These are phyloP conservation scores for Selaginella moellendorffii DNA, from an alignment of 75 land plant species.

Conservation along the genomic window DNA sequence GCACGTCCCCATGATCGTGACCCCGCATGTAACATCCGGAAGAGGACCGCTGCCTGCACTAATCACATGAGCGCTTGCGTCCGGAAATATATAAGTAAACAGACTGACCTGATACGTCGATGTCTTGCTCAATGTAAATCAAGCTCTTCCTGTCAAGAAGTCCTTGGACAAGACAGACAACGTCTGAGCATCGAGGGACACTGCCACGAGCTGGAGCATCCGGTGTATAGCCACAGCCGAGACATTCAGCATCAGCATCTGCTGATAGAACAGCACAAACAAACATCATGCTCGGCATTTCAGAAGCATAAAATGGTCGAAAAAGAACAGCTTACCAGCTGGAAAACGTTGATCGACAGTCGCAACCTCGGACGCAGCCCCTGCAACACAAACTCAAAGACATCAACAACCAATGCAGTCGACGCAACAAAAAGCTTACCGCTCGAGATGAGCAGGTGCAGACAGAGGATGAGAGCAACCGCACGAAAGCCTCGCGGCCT, in stretches of 20 bases:
- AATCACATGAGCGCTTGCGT: background rate
- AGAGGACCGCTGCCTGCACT: constrained; percentile 4
- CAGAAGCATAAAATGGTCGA: too few species aligned
- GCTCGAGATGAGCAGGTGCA: background rate
- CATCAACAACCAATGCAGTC: background rate
- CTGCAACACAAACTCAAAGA: background rate
- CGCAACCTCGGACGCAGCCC: background rate
- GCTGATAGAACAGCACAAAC: background rate
- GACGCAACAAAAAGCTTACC: background rate
- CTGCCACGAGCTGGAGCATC: background rate
- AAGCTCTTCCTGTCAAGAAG: constrained; percentile 5
- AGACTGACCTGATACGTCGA: constrained; percentile 3
- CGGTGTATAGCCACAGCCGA: background rate
- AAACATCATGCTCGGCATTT: background rate
- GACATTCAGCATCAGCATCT: background rate
- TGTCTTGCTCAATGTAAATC: background rate
- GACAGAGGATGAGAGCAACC: background rate
- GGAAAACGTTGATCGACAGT: too few species aligned
- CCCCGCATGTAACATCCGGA: constrained; percentile 5
- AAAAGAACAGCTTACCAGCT: too few species aligned
- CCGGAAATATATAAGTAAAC: background rate
- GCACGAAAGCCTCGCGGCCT: background rate
- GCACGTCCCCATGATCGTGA: constrained; percentile 12
- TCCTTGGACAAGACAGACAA: constrained; percentile 11
- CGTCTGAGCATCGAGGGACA: constrained; percentile 1